phyloP scores from a whole-genome alignment of 1,284 basidiomycete species.

The Leccinum glutinopallens region DNA sequence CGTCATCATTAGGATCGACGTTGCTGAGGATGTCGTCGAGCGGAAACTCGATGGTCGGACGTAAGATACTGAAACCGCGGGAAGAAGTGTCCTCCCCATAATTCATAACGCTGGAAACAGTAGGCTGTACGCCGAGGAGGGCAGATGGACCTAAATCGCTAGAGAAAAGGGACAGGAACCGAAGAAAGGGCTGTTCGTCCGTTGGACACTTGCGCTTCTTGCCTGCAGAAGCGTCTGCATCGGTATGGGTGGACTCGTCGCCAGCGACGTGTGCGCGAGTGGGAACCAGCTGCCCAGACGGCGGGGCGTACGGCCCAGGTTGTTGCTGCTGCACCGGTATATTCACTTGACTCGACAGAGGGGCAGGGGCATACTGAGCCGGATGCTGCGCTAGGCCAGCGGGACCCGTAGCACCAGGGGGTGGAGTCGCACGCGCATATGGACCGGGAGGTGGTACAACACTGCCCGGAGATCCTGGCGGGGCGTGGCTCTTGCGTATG shows the following conservation, averaged over 20 bases:
- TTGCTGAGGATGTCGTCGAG: too few species aligned
- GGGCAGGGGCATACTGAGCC: slow-evolving; percentile 33
- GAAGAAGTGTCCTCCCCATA: too few species aligned
- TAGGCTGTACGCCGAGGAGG: too few species aligned
- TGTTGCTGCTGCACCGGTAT: slow-evolving; percentile 33
- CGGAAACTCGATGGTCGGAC: too few species aligned
- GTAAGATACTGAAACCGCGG: too few species aligned
- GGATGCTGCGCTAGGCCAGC: slow-evolving; percentile 29
- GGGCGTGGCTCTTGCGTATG: slow-evolving; percentile 45
- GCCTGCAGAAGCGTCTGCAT: slow-evolving; percentile 38
- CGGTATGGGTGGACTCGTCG: slow-evolving; percentile 29
- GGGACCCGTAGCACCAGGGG: slow-evolving; percentile 39
- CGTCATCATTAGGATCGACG: too few species aligned
- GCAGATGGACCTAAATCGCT: too few species aligned
- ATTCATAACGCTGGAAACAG: too few species aligned
- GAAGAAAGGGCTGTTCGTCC: slow-evolving; percentile 40
- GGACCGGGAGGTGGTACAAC: slow-evolving; percentile 32
- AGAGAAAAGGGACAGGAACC: slow-evolving; percentile 16
- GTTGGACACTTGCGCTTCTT: slow-evolving; percentile 37
- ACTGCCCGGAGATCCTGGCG: slow-evolving; percentile 39
- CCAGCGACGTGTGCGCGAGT: slow-evolving; percentile 37
- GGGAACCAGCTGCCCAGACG: slow-evolving; percentile 10
- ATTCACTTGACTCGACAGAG: slow-evolving; percentile 9
- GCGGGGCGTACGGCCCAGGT: slow-evolving; percentile 40
- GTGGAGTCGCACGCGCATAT: slow-evolving; percentile 46